Percentiles rank a stretch among this genome's conserved stretches.
phyloP scores from a whole-genome alignment of 345 rosid species.

The Stellera chamaejasme region DNA sequence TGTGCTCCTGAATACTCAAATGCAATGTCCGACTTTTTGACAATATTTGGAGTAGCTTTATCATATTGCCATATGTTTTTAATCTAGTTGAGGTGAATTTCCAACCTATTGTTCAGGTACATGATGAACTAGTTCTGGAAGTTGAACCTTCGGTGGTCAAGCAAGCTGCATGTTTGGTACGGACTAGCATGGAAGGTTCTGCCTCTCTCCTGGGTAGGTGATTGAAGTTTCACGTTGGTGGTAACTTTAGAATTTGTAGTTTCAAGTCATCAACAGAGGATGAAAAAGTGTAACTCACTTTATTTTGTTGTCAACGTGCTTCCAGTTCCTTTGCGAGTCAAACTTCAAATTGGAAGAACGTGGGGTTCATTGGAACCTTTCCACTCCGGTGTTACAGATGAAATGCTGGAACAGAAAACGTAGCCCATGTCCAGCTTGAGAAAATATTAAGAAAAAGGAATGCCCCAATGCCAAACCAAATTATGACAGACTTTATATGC shows the following conservation, averaged over 20 bases:
- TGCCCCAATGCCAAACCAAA: too few species aligned
- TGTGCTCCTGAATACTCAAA: neutral
- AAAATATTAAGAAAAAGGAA: too few species aligned
- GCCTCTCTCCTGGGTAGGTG: conserved; percentile 58
- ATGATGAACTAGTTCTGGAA: conserved; percentile 90
- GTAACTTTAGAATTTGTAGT: conserved; percentile 6
- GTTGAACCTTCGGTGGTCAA: conserved; percentile 60
- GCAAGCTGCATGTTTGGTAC: conserved; percentile 67
- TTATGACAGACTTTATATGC: too few species aligned
- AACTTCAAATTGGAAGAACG: conserved; percentile 80
- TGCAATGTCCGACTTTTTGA: neutral
- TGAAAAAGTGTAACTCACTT: neutral
- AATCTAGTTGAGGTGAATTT: conserved; percentile 3
- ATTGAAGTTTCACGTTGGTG: neutral
- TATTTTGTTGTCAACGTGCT: conserved; percentile 7
- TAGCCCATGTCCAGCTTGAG: too few species aligned
- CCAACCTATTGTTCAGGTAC: conserved; percentile 41
- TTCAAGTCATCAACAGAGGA: too few species aligned
- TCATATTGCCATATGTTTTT: neutral
- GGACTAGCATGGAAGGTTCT: conserved; percentile 75
- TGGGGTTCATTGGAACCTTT: conserved; percentile 89
- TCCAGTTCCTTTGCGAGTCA: conserved; percentile 82
- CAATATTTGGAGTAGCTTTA: neutral
- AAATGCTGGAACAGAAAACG: too few species aligned
- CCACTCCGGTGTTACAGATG: conserved; percentile 17